Evolutionary conservation across 228 moss, liverwort and hornwort genomes (phyloP), one percentile per base, ranked within the genome.

Genomic region (Sphagnum fallax): DNA sequence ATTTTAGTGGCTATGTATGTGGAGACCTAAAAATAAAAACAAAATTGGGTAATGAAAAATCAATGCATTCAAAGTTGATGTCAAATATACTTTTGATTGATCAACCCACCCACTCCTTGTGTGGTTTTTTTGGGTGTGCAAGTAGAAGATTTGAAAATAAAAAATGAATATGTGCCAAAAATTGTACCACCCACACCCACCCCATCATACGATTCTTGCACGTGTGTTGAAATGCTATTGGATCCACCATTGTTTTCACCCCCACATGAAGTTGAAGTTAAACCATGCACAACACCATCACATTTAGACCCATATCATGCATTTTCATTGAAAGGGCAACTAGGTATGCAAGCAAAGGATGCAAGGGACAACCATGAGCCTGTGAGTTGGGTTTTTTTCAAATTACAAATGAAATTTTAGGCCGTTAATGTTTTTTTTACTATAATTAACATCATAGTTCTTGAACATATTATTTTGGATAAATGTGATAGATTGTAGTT

Each of bases 291-390:
- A 49, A 6, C 70, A 53, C 76, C 67, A 51, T 60, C 52, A 14
- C 70, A 74, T 72, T 72, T 76, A 49, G 78, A 86, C 53, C 81
- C 76, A 49, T 80, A 90, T 52, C 67, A 81, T 50, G 82, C 80
- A 53, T 78, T 89, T 1, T 89, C 95, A 47, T 89, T 85, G 86
- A 83, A 86, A 68, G 91, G 87, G 0, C 52, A 86, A 63, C 75
- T 79, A 68, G 95, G 95, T 53, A 92, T 92, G 89, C 81, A 74
- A 5, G 89, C 91, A 48, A 89, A 83, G 72, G 72, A 88, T 69
- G 89, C 92, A 4, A 14, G 61, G 53, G 73, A 79, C 4, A 82
- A 75, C 5, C 74, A 66, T 10, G 10, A 4, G 53, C 50, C 0
- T 0, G 87, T 86, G 69, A 49, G 65, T 50, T 9, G 6, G 55